A percentile compares a stretch with the other conserved stretches of the same genome.
Conservation (phyloP, 2,329 filamentous ascomycete species). For the Aureobasidium mangrovei region DNA sequence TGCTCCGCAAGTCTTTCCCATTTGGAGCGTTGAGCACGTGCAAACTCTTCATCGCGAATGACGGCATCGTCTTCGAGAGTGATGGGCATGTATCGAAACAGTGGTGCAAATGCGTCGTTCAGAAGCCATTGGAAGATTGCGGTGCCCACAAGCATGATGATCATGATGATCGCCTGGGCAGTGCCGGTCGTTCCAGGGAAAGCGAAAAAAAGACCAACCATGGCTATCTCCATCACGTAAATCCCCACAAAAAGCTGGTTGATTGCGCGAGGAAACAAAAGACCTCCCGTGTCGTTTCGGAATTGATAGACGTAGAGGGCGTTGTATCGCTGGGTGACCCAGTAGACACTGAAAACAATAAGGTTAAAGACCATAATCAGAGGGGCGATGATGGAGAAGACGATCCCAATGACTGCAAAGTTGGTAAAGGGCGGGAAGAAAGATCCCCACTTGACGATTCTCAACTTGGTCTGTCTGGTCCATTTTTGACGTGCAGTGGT, state of each 20-base stretch:
- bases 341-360: constrained; percentile 83
- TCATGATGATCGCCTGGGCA: constrained; percentile 77
- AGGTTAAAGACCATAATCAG: constrained; percentile 89
- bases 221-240: constrained; percentile 86
- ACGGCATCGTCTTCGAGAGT: constrained; percentile 94
- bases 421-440: constrained; percentile 97
- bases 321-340: constrained; percentile 93
- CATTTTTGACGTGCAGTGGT: constrained; percentile 78
- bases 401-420: constrained; percentile 77
- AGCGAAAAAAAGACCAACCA: constrained; percentile 85
- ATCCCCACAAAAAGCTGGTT: constrained; percentile 96
- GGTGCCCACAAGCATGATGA: constrained; percentile 63
- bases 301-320: constrained; percentile 92
- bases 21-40: constrained; percentile 49
- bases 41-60: constrained; percentile 81
- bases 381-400: constrained; percentile 83
- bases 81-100: constrained; percentile 84
- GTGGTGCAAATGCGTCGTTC: constrained; percentile 73
- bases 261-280: constrained; percentile 84
- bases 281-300: constrained; percentile 79
- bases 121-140: constrained; percentile 69
- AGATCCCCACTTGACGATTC: constrained; percentile 75
- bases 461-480: constrained; percentile 69
- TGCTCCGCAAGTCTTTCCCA: constrained; percentile 29
- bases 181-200: constrained; percentile 54